These are phyloP conservation scores for Epipyxis sp. DNA, from an alignment of 108 stramenopile genomes.

Conservation along the genomic window DNA sequence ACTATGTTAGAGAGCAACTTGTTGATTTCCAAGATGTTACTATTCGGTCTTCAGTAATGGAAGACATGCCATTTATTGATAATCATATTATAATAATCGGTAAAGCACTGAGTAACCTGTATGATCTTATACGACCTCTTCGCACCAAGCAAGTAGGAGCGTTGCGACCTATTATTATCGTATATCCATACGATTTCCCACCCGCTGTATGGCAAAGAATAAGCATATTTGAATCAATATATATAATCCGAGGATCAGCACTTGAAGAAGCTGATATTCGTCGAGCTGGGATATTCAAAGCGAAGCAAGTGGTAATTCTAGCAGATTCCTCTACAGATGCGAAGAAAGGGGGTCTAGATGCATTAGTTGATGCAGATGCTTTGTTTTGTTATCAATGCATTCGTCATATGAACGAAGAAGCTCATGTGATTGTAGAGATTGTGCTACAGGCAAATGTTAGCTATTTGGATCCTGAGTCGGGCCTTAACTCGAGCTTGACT, in stretches of 20 bases:
- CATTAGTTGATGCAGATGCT: constrained; percentile 19
- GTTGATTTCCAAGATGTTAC: not conserved
- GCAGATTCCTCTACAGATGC: not conserved
- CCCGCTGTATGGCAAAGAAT: constrained; percentile 3
- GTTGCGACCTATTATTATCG: not conserved
- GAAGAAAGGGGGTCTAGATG: not conserved
- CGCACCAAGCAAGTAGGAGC: not conserved
- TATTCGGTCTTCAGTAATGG: not conserved
- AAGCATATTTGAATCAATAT: not conserved
- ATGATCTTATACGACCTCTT: constrained; percentile 15
- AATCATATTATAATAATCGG: constrained; percentile 16
- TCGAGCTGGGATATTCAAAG: constrained; percentile 6
- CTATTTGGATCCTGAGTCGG: constrained; percentile 12
- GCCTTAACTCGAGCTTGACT: not conserved
- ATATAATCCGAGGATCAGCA: not conserved
- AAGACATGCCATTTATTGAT: constrained; percentile 2
- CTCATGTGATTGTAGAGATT: constrained; percentile 15
- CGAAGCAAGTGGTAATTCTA: constrained; percentile 7
- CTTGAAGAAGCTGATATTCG: constrained; percentile 24
- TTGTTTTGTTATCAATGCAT: constrained; percentile 7
- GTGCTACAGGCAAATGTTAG: not conserved
- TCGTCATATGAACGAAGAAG: not conserved
- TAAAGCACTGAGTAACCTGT: not conserved
- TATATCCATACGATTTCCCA: constrained; percentile 17
- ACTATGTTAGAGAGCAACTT: not conserved